Evolutionary conservation across 1,139 yeast species (phyloP).

Genomic region (Insectozyma bohioensis): DNA sequence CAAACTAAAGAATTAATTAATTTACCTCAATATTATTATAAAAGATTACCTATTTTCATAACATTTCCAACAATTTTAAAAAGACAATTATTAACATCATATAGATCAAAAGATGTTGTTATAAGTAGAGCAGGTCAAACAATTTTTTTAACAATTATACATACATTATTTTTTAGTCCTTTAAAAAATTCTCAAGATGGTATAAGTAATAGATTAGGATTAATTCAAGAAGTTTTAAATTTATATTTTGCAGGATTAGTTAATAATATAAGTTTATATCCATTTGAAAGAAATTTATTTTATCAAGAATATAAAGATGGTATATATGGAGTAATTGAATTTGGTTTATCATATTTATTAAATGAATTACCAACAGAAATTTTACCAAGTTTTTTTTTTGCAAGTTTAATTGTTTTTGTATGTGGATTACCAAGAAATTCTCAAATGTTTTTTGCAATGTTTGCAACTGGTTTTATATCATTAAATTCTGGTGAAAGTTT

Average conservation of each 20-base stretch:
- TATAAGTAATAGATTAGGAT: conserved; percentile 65
- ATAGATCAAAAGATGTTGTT: conserved; percentile 61
- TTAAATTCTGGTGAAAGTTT: conserved; percentile 80
- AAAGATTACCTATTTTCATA: conserved; percentile 22
- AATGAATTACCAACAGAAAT: conserved; percentile 77
- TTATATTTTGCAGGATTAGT: conserved; percentile 79
- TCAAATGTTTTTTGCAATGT: conserved; percentile 64
- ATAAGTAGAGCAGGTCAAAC: conserved; percentile 70
- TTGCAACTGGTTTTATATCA: conserved; percentile 53
- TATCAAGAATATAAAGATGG: conserved; percentile 79
- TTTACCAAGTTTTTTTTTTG: conserved; percentile 55
- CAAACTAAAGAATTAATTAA: conserved; percentile 15
- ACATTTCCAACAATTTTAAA: conserved; percentile 31
- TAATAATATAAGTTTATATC: conserved; percentile 73
- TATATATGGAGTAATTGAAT: conserved; percentile 66
- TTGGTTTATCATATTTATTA: conserved; percentile 61
- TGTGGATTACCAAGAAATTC: conserved; percentile 74
- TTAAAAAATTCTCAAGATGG: conserved; percentile 58
- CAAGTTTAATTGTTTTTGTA: conserved; percentile 64
- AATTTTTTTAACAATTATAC: conserved; percentile 61
- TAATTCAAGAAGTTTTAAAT: conserved; percentile 71
- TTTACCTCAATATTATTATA: conserved; percentile 20
- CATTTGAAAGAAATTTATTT: conserved; percentile 70
- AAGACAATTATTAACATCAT: conserved; percentile 46
- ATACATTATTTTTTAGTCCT: conserved; percentile 73